Percentiles rank a stretch among this genome's conserved stretches.
These are phyloP conservation scores for Balakata baccata DNA, from an alignment of 345 rosid genomes.

Conservation along the genomic window DNA sequence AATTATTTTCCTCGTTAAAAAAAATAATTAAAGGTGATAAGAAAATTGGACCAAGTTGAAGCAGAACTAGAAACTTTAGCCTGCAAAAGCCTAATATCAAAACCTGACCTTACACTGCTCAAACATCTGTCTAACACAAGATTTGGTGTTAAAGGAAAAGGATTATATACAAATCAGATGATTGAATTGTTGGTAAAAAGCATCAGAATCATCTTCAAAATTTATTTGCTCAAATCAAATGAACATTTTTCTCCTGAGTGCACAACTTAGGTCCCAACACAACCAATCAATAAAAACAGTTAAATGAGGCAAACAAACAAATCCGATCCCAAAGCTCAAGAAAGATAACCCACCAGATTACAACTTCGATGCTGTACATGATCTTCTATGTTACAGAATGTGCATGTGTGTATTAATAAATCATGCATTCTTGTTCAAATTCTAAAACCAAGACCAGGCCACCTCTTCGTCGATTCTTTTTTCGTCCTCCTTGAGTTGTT, in stretches of 20 bases:
- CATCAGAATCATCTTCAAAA: background rate
- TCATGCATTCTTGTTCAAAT: slow-evolving; percentile 33
- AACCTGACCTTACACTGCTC: no score
- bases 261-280: slow-evolving; percentile 34
- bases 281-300: slow-evolving; percentile 33
- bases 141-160: no score
- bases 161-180: no score
- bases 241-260: slow-evolving; percentile 19
- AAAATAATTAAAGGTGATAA: no score
- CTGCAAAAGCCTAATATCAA: no score
- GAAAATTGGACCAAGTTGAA: no score
- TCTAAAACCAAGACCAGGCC: slow-evolving; percentile 92
- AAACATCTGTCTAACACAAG: no score
- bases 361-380: slow-evolving; percentile 49
- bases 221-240: slow-evolving; percentile 33
- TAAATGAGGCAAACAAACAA: slow-evolving; percentile 16
- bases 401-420: slow-evolving; percentile 31
- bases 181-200: no score
- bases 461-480: slow-evolving; percentile 76
- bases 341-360: slow-evolving; percentile 30
- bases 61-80: no score
- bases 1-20: no score
- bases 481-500: slow-evolving; percentile 71
- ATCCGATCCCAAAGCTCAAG: slow-evolving; percentile 15
- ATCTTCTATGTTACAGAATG: slow-evolving; percentile 49